Percentiles rank a stretch among this genome's conserved stretches.
phyloP scores from a whole-genome alignment of 1,284 basidiomycete species.

The Cutaneotrichosporon curvatum region DNA sequence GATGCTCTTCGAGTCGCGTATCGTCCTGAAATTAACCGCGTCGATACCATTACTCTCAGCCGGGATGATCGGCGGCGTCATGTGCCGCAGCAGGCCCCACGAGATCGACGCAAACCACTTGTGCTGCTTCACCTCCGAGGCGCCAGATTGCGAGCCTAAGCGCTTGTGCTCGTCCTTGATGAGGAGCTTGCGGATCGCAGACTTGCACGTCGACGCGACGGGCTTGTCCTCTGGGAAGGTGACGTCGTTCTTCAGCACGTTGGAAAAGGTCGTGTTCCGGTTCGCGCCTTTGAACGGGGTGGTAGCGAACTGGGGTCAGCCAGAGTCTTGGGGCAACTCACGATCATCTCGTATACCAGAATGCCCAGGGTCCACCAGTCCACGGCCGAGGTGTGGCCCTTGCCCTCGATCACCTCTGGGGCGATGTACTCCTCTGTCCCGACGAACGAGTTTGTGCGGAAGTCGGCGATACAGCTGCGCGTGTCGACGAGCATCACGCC shows the following conservation, averaged over 20 bases:
- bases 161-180: slow-evolving; percentile 89
- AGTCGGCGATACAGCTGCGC: slow-evolving; percentile 92
- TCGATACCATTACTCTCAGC: slow-evolving; percentile 71
- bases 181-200: slow-evolving; percentile 76
- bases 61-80: slow-evolving; percentile 87
- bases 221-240: slow-evolving; percentile 79
- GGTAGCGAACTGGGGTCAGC: slow-evolving; percentile 68
- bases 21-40: slow-evolving; percentile 80
- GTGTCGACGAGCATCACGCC: slow-evolving; percentile 84
- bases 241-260: slow-evolving; percentile 83
- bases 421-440: slow-evolving; percentile 98
- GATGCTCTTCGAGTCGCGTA: slow-evolving; percentile 82
- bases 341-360: slow-evolving; percentile 99
- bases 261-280: slow-evolving; percentile 91
- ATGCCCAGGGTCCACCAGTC: slow-evolving; percentile 99
- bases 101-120: slow-evolving; percentile 96
- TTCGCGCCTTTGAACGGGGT: slow-evolving; percentile 97
- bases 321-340: slow-evolving; percentile 51
- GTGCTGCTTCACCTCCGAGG: slow-evolving; percentile 97
- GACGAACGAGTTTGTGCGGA: slow-evolving; percentile 97
- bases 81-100: slow-evolving; percentile 92
- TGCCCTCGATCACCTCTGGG: slow-evolving; percentile 95
- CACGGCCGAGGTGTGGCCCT: slow-evolving; percentile 95
- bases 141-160: slow-evolving; percentile 84
- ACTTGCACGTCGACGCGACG: slow-evolving; percentile 78